phyloP scores from a whole-genome alignment of 495 filamentous ascomycete genomes.

The Platismatia glauca region DNA sequence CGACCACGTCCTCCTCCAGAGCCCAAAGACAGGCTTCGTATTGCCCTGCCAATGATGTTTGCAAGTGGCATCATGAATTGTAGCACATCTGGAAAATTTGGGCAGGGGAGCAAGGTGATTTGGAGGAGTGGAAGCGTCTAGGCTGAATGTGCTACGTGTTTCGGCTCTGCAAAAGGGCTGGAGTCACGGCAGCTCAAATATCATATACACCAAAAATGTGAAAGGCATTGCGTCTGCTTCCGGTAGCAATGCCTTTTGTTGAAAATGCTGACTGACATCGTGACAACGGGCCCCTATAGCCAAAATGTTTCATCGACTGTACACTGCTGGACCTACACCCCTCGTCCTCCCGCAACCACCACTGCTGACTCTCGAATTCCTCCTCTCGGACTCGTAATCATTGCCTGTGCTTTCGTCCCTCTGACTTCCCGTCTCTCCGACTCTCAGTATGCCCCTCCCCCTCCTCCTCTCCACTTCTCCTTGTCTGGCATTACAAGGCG shows the following conservation, averaged over 20 bases:
- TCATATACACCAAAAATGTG: not conserved
- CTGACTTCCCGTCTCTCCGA: constrained; percentile 15
- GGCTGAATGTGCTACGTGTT: no score
- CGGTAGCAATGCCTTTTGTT: not conserved
- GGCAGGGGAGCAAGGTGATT: no score
- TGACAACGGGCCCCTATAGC: not conserved
- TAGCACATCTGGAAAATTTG: no score
- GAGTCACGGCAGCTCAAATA: constrained; percentile 4
- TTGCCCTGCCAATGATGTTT: no score
- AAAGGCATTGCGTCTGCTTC: not conserved
- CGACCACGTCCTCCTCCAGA: no score
- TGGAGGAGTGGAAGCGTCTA: no score
- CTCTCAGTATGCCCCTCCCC: constrained; percentile 34
- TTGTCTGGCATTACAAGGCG: constrained; percentile 59
- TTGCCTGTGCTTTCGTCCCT: constrained; percentile 13
- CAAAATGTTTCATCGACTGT: constrained; percentile 8
- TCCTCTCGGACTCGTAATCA: constrained; percentile 10
- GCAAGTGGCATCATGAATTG: no score
- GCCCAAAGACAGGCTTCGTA: no score
- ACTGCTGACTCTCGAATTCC: constrained; percentile 9
- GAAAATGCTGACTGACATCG: not conserved
- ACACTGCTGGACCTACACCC: constrained; percentile 4
- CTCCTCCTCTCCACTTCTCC: constrained; percentile 47
- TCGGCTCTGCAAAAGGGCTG: no score
- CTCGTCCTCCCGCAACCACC: constrained; percentile 10